Evolutionary conservation across 2,329 filamentous ascomycete species (phyloP).

Genomic region (Celoporthe dispersa): DNA sequence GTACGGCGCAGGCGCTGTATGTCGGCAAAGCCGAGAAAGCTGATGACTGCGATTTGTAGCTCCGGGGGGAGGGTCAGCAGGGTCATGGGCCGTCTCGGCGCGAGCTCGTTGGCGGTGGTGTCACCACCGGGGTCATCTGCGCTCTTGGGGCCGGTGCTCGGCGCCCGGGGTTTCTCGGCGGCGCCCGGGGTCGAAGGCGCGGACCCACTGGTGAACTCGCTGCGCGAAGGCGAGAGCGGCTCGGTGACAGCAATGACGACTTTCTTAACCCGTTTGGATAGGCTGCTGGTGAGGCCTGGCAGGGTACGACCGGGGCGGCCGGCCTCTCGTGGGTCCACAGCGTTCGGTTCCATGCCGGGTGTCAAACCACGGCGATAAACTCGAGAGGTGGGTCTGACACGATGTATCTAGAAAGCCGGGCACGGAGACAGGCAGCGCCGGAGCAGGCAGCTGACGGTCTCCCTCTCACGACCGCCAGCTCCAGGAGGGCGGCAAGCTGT

Average conservation of each 20-base stretch:
- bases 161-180: constrained; percentile 15
- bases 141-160: constrained; percentile 22
- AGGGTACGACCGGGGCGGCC: not conserved
- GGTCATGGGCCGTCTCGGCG: constrained; percentile 12
- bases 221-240: constrained; percentile 19
- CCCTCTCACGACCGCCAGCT: not conserved
- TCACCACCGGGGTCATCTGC: not conserved
- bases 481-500: not conserved
- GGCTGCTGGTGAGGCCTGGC: not conserved
- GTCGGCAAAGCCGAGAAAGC: constrained; percentile 47
- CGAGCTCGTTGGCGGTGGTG: not conserved
- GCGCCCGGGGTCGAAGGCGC: constrained; percentile 2
- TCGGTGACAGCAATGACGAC: constrained; percentile 23
- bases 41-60: constrained; percentile 47
- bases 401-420: not conserved
- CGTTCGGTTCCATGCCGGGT: not conserved
- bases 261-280: constrained; percentile 11
- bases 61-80: constrained; percentile 47
- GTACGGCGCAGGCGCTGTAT: constrained; percentile 48
- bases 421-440: not conserved
- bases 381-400: not conserved
- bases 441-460: not conserved
- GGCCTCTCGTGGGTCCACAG: not conserved
- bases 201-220: constrained; percentile 19
- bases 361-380: not conserved